Evolutionary conservation across 1,284 basidiomycete species (phyloP).

Genomic region (Pseudozyma sp.): DNA sequence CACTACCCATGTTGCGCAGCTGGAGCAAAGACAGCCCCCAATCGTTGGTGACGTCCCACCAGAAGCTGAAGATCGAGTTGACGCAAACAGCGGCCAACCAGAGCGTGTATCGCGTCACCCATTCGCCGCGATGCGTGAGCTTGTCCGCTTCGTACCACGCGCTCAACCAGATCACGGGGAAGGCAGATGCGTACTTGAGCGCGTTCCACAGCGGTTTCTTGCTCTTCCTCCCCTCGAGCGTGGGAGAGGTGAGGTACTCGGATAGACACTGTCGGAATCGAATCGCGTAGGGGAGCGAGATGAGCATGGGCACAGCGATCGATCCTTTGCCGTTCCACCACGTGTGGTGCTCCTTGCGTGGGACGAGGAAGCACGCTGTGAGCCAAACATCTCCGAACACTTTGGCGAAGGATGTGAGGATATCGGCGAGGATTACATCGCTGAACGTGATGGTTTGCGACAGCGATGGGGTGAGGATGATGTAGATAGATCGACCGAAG

Average conservation of each 20-base stretch:
- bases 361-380: constrained; percentile 81
- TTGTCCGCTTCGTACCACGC: constrained; percentile 52
- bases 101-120: constrained; percentile 25
- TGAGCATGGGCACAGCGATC: constrained; percentile 79
- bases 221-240: constrained; percentile 10
- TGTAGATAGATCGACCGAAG: constrained; percentile 70
- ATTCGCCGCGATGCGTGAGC: constrained; percentile 18
- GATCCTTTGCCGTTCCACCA: constrained; percentile 63
- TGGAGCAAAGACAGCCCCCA: constrained; percentile 89
- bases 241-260: constrained; percentile 74
- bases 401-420: constrained; percentile 95
- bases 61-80: constrained; percentile 95
- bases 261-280: constrained; percentile 92
- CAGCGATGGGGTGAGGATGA: constrained; percentile 79
- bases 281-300: constrained; percentile 89
- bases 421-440: constrained; percentile 93
- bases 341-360: constrained; percentile 58
- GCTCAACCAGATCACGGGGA: constrained; percentile 87
- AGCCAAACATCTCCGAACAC: constrained; percentile 95
- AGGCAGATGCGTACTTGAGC: constrained; percentile 93
- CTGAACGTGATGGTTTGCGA: constrained; percentile 81
- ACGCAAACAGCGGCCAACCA: constrained; percentile 82
- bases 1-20: constrained; percentile 28
- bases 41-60: constrained; percentile 99
- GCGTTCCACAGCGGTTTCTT: constrained; percentile 84